Conservation (phyloP, 495 filamentous ascomycete genomes). For the Penicillium turbatum region DNA sequence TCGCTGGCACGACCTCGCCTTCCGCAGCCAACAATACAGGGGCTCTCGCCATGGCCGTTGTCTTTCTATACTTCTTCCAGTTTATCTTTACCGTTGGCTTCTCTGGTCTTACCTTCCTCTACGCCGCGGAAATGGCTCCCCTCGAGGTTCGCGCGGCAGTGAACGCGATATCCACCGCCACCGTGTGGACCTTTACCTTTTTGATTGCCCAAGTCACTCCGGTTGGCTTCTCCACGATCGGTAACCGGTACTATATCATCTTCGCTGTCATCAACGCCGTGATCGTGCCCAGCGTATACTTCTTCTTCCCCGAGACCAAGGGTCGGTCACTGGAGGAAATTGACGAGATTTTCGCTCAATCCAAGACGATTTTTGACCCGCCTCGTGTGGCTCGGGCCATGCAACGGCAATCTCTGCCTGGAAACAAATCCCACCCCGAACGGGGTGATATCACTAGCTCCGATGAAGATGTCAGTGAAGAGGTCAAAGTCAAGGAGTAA, state of each 20-base stretch:
- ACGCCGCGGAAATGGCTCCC: conserved; percentile 62
- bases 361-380: conserved; percentile 29
- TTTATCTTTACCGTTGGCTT: conserved; percentile 45
- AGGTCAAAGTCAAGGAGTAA: conserved; percentile 6
- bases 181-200: conserved; percentile 61
- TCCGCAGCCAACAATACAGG: conserved; percentile 24
- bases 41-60: conserved; percentile 38
- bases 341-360: conserved; percentile 59
- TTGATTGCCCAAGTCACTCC: conserved; percentile 44
- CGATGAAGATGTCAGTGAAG: not conserved
- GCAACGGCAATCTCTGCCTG: conserved; percentile 5
- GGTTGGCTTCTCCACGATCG: conserved; percentile 42
- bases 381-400: conserved; percentile 27
- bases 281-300: conserved; percentile 50
- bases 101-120: conserved; percentile 65
- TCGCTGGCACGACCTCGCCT: conserved; percentile 44
- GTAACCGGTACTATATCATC: conserved; percentile 47
- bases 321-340: conserved; percentile 70
- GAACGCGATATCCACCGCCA: conserved; percentile 59
- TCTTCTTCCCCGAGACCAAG: conserved; percentile 56
- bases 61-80: conserved; percentile 39
- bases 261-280: conserved; percentile 45
- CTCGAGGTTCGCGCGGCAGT: conserved; percentile 62
- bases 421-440: not conserved
- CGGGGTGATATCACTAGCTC: not conserved